Evolutionary conservation across 2,329 filamentous ascomycete species (phyloP).

Genomic region (Phaeosphaeria sp.): DNA sequence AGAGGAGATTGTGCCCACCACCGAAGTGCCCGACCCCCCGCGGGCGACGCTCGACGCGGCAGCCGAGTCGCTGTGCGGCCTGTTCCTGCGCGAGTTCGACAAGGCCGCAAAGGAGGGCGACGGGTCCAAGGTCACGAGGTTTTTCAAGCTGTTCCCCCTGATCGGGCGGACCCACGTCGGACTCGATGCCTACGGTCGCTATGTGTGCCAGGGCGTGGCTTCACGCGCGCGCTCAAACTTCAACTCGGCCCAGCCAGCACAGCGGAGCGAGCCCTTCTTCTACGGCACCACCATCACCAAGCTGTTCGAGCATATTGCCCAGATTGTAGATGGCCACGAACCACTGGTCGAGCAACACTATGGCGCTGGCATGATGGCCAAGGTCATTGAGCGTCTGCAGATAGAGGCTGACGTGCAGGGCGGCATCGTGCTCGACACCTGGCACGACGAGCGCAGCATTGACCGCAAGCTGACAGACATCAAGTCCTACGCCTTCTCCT

Average conservation of each 20-base stretch:
- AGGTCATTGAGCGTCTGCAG: constrained; percentile 90
- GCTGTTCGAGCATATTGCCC: constrained; percentile 95
- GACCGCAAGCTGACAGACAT: constrained; percentile 90
- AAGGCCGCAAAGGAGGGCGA: constrained; percentile 88
- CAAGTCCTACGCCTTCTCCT: constrained; percentile 97
- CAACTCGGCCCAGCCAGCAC: constrained; percentile 69
- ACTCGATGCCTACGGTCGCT: constrained; percentile 91
- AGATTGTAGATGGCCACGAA: constrained; percentile 93
- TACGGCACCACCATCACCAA: constrained; percentile 90
- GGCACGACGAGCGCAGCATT: constrained; percentile 86
- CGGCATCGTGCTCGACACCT: constrained; percentile 93
- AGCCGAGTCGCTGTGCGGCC: constrained; percentile 84
- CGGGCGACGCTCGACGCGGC: constrained; percentile 85
- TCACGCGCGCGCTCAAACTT: constrained; percentile 81
- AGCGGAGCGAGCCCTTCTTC: constrained; percentile 80
- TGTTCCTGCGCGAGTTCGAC: constrained; percentile 95
- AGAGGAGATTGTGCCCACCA: constrained; percentile 89
- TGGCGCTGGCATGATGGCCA: constrained; percentile 88
- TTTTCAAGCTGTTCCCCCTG: constrained; percentile 97
- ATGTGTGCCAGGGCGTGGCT: constrained; percentile 94
- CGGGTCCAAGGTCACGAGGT: constrained; percentile 86
- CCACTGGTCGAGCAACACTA: constrained; percentile 93
- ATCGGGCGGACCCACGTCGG: constrained; percentile 90
- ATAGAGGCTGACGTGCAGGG: constrained; percentile 96
- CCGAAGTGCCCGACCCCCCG: constrained; percentile 92